Evolutionary conservation across 306 rosid genomes (phyloP), one percentile per base, ranked within the genome.

Genomic region (Coriaria nepalensis): DNA sequence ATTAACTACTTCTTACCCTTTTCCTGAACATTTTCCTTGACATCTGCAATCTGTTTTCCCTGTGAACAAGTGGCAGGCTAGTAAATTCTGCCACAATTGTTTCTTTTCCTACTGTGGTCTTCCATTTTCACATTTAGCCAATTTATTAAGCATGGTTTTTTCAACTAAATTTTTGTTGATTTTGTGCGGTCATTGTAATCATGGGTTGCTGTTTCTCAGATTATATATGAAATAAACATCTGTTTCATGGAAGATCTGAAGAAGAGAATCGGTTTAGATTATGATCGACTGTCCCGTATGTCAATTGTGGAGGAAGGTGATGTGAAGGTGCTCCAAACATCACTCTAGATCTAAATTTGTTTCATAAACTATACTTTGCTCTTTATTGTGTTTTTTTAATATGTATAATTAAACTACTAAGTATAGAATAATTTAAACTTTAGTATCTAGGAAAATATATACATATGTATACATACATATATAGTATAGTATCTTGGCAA

Each of bases 281-380:
- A 81, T 52, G 45, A 53, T 52, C 69, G 73, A 41, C 66, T 77
- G 52, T 66, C 92, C 46, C 73, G 82, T 55, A 74, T 81, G 85
- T 77, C 92, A 51, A 74, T 81, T 61, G 56, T 81, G 59, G 82
- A 81, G 69, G 92, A 81, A 58, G 92, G 85, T 55, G 77, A 77
- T 35, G 61, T 47, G 57, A 74, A 77, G 92, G 92, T 81, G 69
- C 41, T 62, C 6, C 41, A 20, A 50, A 60, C 64, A 50, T 45
- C 59, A 20, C 34, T 37, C 35, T 43, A 9, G 29, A 20, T 63
- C 46, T 62, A 14, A 52, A 43, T 41, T 49, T 13, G 38, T 11
- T 5, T 44, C 39, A 34, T 50, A 15, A 29, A 43, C 53, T 4
- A 40, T 49, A 47, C 37, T 51, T 53, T 35, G 53, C 56, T 6